Evolutionary conservation across 2,329 filamentous ascomycete genomes (phyloP).

Genomic region (Epichloe brachyelytri): DNA sequence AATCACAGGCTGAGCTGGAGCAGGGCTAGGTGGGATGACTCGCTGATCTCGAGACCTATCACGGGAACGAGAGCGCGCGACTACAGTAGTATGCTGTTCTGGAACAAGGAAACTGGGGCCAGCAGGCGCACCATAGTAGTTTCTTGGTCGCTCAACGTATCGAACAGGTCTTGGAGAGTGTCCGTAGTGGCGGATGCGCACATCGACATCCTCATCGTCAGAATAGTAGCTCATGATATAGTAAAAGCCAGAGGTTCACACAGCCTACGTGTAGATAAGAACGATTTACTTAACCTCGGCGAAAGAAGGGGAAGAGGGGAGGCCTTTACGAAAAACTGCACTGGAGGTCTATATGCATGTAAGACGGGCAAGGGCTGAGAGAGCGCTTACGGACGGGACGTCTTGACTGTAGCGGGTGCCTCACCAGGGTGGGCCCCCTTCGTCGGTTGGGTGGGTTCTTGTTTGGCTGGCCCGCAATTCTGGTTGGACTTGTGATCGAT

Average conservation of each 20-base stretch:
- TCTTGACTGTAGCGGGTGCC: constrained; percentile 1
- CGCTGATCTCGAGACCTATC: constrained; percentile 35
- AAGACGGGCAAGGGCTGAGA: not conserved
- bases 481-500: too few relatives aligned
- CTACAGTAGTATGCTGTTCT: constrained; percentile 32
- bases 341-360: not conserved
- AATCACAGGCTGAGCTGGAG: constrained; percentile 31
- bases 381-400: not conserved
- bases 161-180: constrained; percentile 29
- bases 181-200: constrained; percentile 31
- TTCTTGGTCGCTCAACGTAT: constrained; percentile 31
- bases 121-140: constrained; percentile 27
- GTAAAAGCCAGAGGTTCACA: too few relatives aligned
- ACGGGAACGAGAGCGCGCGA: constrained; percentile 25
- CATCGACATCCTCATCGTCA: constrained; percentile 43
- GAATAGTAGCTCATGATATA: constrained; percentile 26
- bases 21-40: constrained; percentile 23
- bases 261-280: not conserved
- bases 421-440: not conserved
- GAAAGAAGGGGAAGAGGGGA: too few relatives aligned
- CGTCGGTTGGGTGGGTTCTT: too few relatives aligned
- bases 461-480: too few relatives aligned
- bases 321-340: too few relatives aligned
- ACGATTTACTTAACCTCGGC: too few relatives aligned
- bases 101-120: constrained; percentile 30